phyloP scores from a whole-genome alignment of 495 filamentous ascomycete species.

The Margaritispora aquatica region DNA sequence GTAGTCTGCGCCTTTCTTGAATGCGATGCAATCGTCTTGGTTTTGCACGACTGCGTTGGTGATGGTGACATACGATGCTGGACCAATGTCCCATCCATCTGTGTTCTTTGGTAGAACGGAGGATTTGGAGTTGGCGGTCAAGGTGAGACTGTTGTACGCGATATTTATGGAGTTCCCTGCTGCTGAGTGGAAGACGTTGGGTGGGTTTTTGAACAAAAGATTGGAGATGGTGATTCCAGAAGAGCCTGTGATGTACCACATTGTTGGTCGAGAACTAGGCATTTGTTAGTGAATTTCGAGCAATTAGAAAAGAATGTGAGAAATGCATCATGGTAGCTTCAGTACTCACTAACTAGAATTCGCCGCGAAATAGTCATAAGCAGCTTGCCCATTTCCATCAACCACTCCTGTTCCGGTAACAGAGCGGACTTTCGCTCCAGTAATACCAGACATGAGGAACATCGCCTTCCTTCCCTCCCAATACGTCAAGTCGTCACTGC shows the following conservation, averaged over 20 bases:
- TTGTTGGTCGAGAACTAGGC: constrained; percentile 27
- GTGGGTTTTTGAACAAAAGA: constrained; percentile 35
- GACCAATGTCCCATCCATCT: constrained; percentile 47
- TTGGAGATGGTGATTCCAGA: constrained; percentile 30
- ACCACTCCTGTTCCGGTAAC: constrained; percentile 35
- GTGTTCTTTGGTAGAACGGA: constrained; percentile 46
- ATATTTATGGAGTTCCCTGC: constrained; percentile 30
- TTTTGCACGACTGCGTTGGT: constrained; percentile 47
- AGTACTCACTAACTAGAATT: neutral
- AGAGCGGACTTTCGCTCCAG: constrained; percentile 32
- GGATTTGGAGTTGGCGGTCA: constrained; percentile 30
- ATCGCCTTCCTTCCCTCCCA: constrained; percentile 36
- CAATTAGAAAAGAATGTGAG: neutral
- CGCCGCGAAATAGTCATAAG: constrained; percentile 18
- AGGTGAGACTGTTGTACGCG: constrained; percentile 27
- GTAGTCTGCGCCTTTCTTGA: constrained; percentile 54
- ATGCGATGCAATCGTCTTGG: constrained; percentile 58
- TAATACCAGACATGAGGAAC: constrained; percentile 31
- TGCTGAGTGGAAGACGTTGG: constrained; percentile 38
- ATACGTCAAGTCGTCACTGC: constrained; percentile 29
- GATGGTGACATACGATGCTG: constrained; percentile 37
- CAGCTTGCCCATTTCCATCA: constrained; percentile 40
- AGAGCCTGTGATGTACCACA: constrained; percentile 35
- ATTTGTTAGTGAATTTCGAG: neutral
- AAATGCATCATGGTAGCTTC: no score